Base-by-base conservation (phyloP, 164 flowering plant genomes). In the Vitis labrusca region DNA sequence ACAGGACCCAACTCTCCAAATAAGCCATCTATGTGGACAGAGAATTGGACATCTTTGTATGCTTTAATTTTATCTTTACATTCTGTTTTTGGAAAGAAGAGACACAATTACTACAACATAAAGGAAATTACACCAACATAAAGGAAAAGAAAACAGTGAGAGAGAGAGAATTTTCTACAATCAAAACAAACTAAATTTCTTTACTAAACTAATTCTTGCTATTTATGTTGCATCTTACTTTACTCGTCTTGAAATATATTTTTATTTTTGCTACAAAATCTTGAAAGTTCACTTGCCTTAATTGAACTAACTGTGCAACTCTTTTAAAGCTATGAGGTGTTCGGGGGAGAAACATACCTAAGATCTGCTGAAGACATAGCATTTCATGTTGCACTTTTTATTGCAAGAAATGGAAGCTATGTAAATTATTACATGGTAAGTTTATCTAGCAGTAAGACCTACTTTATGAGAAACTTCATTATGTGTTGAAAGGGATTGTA, bases 21-120 rank as follows among this genome's bases (percentile, higher is more conserved):
- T 32, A 94, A 94, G 76, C 98, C 98, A 13, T 67, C 91, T 10
- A 37, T 94, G 29, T 94, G 99, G 99, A 92, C 98, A 2, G 99
- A 94, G 77, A 88, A 94, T 69, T 94, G 99, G 97, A 91, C 99
- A 29, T 82, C 91, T 27, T 80, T 80, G 99, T 94, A 81, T 16
- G 78, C 30, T 65, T 19, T 52, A n/a, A 13, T 10, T 10, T 9
- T 5, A 61, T 12, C 27, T 11, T 23, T 44, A 61, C 27, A 57
- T 17, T 9, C 27, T 57, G 9, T 57, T 13, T 13, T 57, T 17
- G 60, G 17, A 57, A 13, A 9, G 3, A 14, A 15, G 44, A 37
- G 44, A 37, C 44, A 37, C 7, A 37, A 37, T 37, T 32, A 32
- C 44, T 3, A 32, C 44, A 32, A 32, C 44, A 32, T 32, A 32